Evolutionary conservation across 352 stramenopile genomes (phyloP), one percentile per base, ranked within the genome.

Genomic region (Pythium aquatile): DNA sequence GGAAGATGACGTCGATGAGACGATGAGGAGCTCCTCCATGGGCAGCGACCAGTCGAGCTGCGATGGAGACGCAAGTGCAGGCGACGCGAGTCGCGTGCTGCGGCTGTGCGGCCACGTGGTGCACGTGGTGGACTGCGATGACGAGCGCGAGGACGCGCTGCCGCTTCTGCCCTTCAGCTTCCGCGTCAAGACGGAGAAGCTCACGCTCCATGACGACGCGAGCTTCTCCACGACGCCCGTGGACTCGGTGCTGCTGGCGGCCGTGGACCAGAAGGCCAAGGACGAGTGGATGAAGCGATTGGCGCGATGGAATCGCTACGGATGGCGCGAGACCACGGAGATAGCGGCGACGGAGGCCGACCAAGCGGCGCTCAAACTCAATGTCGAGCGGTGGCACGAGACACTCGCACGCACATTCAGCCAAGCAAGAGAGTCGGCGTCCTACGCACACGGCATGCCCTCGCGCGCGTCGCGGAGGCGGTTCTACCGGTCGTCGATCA

Each of bases 271-370:
- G 30, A 58, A 61, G 30, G 52, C 72, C 3, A 88, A 87, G 59
- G 70, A 81, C 32, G 61, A 81, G 7, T 92, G 83, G 83, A 73
- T 92, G 35, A 83, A 86, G 65, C 80, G 78, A 39, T 75, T 92
- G 60, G 72, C 72, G 20, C 68, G 76, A 33, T 92, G 83, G 83
- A 85, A 85, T 26, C 81, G 81, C 51, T 90, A 85, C 55, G 83
- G 79, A 29, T 92, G 83, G 83, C 70, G 78, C 51, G 83, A 89
- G 8, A 81, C 77, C 0, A 67, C 70, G 51, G 62, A 77, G 20
- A 72, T 92, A 33, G 58, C 63, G 1, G 83, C 76, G 0, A 67
- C 72, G 7, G 70, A 69, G 32, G 64, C 63, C 30, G 81, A 90
- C 56, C 59, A 70, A 3, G 53, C 70, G 20, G 61, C 66, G 33